A percentile compares a stretch with the other conserved stretches of the same genome.
Conservation (phyloP, 352 stramenopile genomes). For the Plasmopara muralis region DNA sequence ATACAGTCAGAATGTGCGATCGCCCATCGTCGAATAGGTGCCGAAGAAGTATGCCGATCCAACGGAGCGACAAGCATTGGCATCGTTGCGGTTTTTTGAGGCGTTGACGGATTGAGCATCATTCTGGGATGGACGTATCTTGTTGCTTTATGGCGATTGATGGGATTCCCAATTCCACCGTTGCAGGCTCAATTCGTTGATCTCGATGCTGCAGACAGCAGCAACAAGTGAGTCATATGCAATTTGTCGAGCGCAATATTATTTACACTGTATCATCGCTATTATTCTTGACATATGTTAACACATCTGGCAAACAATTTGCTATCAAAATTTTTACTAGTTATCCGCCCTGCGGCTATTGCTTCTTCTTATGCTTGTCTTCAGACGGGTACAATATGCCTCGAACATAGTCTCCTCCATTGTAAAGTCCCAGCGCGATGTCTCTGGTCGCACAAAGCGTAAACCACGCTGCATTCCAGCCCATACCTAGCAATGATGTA, state of each 20-base stretch:
- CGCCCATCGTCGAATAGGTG: conserved; percentile 10
- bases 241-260: neutral
- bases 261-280: too few species aligned
- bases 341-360: neutral
- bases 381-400: conserved; percentile 23
- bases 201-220: neutral
- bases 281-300: neutral
- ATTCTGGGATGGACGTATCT: neutral
- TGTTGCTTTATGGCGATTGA: too few species aligned
- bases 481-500: conserved; percentile 25
- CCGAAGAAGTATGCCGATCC: conserved; percentile 15
- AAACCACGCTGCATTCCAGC: conserved; percentile 35
- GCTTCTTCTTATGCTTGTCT: conserved; percentile 17
- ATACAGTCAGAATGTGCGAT: conserved; percentile 7
- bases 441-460: conserved; percentile 40
- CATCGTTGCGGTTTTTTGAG: conserved; percentile 10
- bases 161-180: neutral
- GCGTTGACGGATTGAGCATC: neutral
- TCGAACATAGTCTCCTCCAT: conserved; percentile 34
- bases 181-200: neutral
- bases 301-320: conserved; percentile 1
- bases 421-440: conserved; percentile 38
- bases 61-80: conserved; percentile 9
- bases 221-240: neutral
- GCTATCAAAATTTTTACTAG: neutral